Conservation (phyloP, 129 eudicot genomes). For the Silybum marianum region DNA sequence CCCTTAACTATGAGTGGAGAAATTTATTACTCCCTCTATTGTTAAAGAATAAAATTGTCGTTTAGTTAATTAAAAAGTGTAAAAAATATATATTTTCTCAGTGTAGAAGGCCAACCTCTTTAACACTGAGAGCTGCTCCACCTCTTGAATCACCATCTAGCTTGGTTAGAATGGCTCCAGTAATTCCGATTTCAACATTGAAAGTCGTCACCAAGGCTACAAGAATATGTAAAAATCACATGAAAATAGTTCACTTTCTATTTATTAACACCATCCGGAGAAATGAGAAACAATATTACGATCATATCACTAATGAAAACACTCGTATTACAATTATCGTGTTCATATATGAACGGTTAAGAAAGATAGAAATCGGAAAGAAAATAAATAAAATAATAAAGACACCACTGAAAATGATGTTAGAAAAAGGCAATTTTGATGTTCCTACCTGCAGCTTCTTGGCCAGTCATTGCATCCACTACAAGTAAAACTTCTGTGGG, state of each 20-base stretch:
- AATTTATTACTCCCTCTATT: neutral
- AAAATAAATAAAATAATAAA: too few relatives aligned
- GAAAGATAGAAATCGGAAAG: neutral
- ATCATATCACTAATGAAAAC: neutral
- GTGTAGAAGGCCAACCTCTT: conserved; percentile 62
- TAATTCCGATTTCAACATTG: conserved; percentile 90
- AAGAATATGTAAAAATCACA: neutral
- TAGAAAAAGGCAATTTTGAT: neutral
- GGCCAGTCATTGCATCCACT: conserved; percentile 99
- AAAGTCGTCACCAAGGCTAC: conserved; percentile 89
- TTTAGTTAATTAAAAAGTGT: neutral
- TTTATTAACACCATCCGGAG: neutral
- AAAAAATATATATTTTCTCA: neutral
- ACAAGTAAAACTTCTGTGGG: conserved; percentile 98
- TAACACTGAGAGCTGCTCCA: conserved; percentile 97
- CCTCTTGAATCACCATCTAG: conserved; percentile 99
- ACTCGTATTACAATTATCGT: neutral
- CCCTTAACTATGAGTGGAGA: neutral
- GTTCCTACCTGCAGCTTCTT: conserved; percentile 93
- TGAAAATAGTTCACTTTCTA: neutral
- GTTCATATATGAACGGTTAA: neutral
- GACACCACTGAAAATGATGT: neutral
- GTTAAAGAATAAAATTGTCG: neutral
- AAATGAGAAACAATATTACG: neutral
- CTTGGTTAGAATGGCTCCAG: conserved; percentile 95